These are phyloP conservation scores for Athelia psychrophila DNA, from an alignment of 1,284 basidiomycete genomes.

Conservation along the genomic window DNA sequence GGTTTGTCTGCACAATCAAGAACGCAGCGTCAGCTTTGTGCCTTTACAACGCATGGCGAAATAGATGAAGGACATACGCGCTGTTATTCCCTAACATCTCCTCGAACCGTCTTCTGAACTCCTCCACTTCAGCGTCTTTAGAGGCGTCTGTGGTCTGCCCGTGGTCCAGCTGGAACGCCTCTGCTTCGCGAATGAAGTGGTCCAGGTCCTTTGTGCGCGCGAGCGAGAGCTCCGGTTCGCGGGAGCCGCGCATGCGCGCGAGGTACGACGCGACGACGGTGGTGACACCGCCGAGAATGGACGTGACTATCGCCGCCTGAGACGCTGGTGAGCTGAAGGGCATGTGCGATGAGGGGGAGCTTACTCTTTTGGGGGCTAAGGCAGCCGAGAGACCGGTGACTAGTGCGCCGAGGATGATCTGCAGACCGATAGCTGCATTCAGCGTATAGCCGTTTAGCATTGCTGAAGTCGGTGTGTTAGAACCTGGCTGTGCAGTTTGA, in stretches of 20 bases:
- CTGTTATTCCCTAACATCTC: slow-evolving; percentile 33
- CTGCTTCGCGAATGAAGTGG: slow-evolving; percentile 33
- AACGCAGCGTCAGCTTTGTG: too few relatives aligned
- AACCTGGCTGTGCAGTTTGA: too few relatives aligned
- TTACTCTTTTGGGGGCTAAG: slow-evolving; percentile 11
- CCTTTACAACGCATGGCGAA: neutral
- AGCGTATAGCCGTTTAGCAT: slow-evolving; percentile 11
- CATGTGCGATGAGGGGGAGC: too few relatives aligned
- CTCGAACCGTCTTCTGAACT: slow-evolving; percentile 26
- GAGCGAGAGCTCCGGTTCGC: slow-evolving; percentile 33
- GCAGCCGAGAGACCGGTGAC: slow-evolving; percentile 40
- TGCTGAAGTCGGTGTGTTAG: neutral
- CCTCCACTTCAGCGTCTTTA: slow-evolving; percentile 22
- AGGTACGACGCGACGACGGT: slow-evolving; percentile 42
- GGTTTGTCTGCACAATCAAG: neutral
- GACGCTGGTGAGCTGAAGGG: too few relatives aligned
- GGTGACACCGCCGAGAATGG: slow-evolving; percentile 28
- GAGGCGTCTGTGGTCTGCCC: slow-evolving; percentile 20
- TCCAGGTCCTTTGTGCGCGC: slow-evolving; percentile 29
- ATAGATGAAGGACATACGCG: neutral
- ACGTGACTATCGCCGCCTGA: neutral
- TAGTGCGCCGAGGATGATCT: slow-evolving; percentile 38
- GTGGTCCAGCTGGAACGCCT: slow-evolving; percentile 32
- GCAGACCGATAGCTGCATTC: slow-evolving; percentile 37
- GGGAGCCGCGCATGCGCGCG: slow-evolving; percentile 36